These are phyloP conservation scores for Cinnamomum chago DNA, from an alignment of 164 flowering plant genomes.

Conservation along the genomic window DNA sequence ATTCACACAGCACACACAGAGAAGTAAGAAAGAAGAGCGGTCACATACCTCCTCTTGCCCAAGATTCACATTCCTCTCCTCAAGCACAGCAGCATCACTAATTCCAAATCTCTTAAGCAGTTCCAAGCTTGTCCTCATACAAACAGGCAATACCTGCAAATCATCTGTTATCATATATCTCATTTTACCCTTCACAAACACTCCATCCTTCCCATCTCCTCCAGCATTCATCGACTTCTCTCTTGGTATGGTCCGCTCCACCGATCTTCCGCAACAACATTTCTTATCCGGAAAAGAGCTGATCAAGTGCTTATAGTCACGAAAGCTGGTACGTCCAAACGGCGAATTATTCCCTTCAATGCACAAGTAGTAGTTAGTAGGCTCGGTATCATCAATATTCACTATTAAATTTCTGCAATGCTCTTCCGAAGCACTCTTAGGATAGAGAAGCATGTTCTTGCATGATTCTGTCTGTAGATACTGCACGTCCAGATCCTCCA, in stretches of 20 bases:
- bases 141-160: not conserved
- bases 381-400: not conserved
- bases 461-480: not conserved
- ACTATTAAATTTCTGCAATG: not conserved
- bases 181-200: constrained; percentile 3
- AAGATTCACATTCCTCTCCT: constrained; percentile 2
- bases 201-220: not conserved
- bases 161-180: constrained; percentile 12
- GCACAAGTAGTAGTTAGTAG: not conserved
- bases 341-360: accelerated
- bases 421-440: not conserved
- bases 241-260: not conserved
- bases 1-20: too few species aligned
- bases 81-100: not conserved
- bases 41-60: constrained; percentile 11
- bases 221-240: too few species aligned
- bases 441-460: constrained; percentile 1
- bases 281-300: not conserved
- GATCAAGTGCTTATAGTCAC: not conserved
- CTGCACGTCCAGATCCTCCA: constrained; percentile 4
- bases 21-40: too few species aligned
- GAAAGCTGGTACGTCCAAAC: not conserved
- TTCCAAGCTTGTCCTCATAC: not conserved
- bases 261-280: not conserved
- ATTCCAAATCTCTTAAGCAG: not conserved